A percentile compares a stretch with the other conserved stretches of the same genome.
Evolutionary conservation across 2,329 filamentous ascomycete genomes (phyloP).

Genomic region (Trichoderma pleuroti): DNA sequence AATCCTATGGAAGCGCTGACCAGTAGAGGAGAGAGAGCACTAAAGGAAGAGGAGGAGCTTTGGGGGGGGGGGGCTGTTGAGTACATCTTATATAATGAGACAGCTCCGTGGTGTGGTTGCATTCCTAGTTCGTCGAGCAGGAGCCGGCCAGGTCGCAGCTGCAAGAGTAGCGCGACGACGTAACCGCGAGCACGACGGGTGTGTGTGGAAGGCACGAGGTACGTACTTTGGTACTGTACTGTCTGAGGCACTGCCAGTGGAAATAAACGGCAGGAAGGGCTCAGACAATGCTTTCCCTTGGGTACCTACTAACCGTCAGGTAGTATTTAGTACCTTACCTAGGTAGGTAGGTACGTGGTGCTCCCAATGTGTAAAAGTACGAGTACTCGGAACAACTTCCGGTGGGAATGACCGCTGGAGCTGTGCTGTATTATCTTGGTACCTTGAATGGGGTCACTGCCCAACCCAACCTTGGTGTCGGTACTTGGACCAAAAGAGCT

Average conservation of each 20-base stretch:
- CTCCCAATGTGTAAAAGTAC: background rate
- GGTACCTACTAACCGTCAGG: background rate
- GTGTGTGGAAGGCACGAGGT: background rate
- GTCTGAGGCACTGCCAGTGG: background rate
- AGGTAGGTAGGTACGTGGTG: too few relatives aligned
- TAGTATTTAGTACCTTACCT: background rate
- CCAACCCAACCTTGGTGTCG: background rate
- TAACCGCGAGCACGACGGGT: background rate
- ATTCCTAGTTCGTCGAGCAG: background rate
- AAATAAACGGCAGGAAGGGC: background rate
- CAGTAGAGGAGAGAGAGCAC: background rate
- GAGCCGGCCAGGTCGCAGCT: background rate
- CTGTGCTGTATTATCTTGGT: background rate
- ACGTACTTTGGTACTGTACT: background rate
- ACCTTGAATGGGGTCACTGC: background rate
- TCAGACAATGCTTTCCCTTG: background rate
- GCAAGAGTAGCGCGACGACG: background rate
- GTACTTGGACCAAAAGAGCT: background rate
- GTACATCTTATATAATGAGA: constrained; percentile 7
- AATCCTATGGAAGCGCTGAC: background rate
- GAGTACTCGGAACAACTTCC: background rate
- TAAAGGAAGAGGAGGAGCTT: background rate
- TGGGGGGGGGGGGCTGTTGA: background rate
- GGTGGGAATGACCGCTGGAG: background rate
- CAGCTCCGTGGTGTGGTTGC: background rate